Evolutionary conservation across 352 stramenopile genomes (phyloP), one percentile per base, ranked within the genome.

Genomic region (Globisporangium heterothallicum): DNA sequence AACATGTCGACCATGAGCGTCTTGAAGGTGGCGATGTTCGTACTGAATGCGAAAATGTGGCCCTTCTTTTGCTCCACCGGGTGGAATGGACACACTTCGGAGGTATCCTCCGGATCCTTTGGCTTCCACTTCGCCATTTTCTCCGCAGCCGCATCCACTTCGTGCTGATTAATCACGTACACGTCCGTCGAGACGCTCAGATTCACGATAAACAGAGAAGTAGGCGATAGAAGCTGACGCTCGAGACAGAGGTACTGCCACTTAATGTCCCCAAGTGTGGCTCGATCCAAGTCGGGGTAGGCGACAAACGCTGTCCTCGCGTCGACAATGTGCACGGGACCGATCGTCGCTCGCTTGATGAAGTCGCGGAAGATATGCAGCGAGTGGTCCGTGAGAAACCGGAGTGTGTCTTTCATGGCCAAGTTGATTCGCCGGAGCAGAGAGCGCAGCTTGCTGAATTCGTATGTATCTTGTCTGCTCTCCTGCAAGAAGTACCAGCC

Each of bases 401-500:
- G 77, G 12, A 94, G 63, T 3, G 81, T 88, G 53, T 92, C 79
- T 30, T 91, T 89, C 84, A 94, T 94, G 0, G 66, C 72, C 10
- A 91, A 86, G 45, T 92, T 92, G 45, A 94, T 65, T 16, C 84
- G 72, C 1, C 76, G 71, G 1, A 94, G 59, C 2, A 94, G 56
- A 6, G 79, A 86, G 1, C 82, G 72, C 2, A 94, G 61, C 41
- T 94, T 94, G 49, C 81, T 92, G 62, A 92, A 92, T 54, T 94
- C 82, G 63, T 94, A 94, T 30, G 82, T 92, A 54, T 94, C 84
- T 60, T 90, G 81, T 0, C 75, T 71, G 0, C 75, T 89, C 35
- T 94, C 84, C 26, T 94, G 82, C 6, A 94, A 49, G 36, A 89
- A 89, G 47, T 92, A 94, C 79, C 82, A 92, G 8, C 84, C 84